Evolutionary conservation across 768 basidiomycete species (phyloP).

Genomic region (Russula olivacea): DNA sequence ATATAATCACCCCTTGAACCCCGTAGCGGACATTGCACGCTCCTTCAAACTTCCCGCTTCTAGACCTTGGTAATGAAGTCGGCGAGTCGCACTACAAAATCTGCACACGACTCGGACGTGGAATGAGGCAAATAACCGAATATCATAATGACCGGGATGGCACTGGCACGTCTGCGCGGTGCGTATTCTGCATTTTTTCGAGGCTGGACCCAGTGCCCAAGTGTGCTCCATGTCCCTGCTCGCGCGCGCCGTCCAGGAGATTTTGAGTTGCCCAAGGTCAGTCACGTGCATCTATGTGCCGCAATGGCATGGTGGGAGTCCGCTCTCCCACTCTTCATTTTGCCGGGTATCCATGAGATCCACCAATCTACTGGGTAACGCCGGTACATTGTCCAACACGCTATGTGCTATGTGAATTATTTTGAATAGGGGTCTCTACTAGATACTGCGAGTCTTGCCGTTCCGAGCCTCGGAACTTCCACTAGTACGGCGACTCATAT

Average conservation of each 20-base stretch:
- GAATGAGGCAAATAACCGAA: background rate
- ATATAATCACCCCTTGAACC: background rate
- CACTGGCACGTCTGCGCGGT: background rate
- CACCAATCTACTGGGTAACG: background rate
- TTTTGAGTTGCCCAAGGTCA: background rate
- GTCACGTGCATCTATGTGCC: background rate
- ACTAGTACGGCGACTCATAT: background rate
- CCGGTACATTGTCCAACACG: background rate
- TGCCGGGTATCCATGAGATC: no score
- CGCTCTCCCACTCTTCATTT: background rate
- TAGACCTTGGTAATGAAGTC: background rate
- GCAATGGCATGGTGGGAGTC: background rate
- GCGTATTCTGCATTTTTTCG: background rate
- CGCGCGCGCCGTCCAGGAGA: background rate
- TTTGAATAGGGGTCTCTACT: background rate
- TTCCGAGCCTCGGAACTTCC: slow-evolving; percentile 5
- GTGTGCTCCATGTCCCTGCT: no score
- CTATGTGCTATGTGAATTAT: background rate
- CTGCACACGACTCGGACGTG: background rate
- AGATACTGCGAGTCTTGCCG: background rate
- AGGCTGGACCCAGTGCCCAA: background rate
- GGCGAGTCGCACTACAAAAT: no score
- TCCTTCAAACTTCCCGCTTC: background rate
- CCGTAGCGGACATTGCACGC: background rate
- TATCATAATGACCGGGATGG: background rate